Evolutionary conservation across 805 yeast genomes (phyloP).

Genomic region (Danielozyma ontarioensis): DNA sequence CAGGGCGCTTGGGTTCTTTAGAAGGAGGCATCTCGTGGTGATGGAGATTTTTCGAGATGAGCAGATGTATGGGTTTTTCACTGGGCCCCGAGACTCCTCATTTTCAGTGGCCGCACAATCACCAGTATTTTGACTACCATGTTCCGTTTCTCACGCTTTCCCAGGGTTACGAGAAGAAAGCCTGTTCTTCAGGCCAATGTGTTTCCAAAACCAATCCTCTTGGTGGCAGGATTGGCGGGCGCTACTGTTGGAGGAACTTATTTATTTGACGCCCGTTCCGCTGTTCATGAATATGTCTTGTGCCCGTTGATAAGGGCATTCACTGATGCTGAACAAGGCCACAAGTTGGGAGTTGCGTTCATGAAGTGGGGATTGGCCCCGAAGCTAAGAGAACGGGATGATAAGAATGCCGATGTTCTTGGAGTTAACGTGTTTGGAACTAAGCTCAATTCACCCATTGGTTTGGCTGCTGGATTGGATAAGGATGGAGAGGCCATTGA

Average conservation of each 20-base stretch:
- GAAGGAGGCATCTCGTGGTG: too few relatives aligned
- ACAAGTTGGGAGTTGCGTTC: constrained; percentile 63
- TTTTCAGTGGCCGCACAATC: too few relatives aligned
- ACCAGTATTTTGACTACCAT: too few relatives aligned
- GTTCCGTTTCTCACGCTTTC: too few relatives aligned
- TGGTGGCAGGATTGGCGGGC: constrained; percentile 16
- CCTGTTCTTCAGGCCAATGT: too few relatives aligned
- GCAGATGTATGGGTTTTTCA: too few relatives aligned
- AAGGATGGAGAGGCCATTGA: constrained; percentile 92
- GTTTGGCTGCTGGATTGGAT: constrained; percentile 94
- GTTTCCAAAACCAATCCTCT: constrained; percentile 14
- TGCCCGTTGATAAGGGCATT: constrained; percentile 69
- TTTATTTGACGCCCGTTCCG: constrained; percentile 71
- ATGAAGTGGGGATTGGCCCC: constrained; percentile 71
- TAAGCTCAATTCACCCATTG: constrained; percentile 73
- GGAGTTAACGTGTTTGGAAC: constrained; percentile 61
- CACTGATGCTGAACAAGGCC: constrained; percentile 86
- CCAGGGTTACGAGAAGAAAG: too few relatives aligned
- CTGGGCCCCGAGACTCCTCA: too few relatives aligned
- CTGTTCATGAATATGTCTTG: constrained; percentile 71
- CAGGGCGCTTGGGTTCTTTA: neutral
- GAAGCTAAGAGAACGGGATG: constrained; percentile 47
- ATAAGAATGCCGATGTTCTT: constrained; percentile 36
- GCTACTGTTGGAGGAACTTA: constrained; percentile 44
- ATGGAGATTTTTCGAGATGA: too few relatives aligned